phyloP scores from a whole-genome alignment of 768 basidiomycete species.

The Strobilomyces confusus region DNA sequence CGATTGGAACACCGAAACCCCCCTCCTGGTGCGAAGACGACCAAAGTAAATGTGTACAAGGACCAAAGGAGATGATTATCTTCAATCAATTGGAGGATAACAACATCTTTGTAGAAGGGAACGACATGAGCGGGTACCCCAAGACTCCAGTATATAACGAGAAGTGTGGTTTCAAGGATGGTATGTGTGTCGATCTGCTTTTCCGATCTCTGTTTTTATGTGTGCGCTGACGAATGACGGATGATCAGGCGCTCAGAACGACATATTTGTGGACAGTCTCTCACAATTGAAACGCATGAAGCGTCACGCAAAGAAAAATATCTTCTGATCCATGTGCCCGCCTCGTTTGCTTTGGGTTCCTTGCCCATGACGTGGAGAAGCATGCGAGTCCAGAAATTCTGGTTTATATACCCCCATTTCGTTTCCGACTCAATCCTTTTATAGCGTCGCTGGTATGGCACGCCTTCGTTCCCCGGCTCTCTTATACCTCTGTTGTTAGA shows the following conservation, averaged over 20 bases:
- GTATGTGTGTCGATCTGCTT: conserved; percentile 1
- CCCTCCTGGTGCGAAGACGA: background rate
- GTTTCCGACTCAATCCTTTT: background rate
- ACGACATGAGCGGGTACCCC: background rate
- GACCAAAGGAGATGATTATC: conserved; percentile 8
- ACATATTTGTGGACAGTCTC: conserved; percentile 10
- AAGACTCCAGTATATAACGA: conserved; percentile 9
- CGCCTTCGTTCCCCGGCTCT: background rate
- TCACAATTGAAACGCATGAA: background rate
- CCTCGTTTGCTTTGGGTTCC: background rate
- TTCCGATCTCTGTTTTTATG: background rate
- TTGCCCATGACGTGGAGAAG: background rate
- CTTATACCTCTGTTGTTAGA: too few relatives aligned
- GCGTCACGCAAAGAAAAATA: background rate
- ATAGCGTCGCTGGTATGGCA: background rate
- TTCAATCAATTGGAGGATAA: conserved; percentile 1
- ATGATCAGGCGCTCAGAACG: conserved; percentile 15
- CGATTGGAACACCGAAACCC: background rate
- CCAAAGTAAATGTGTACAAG: background rate
- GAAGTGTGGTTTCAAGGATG: conserved; percentile 10
- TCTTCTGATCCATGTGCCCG: background rate
- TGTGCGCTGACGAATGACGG: background rate
- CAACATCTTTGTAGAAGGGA: conserved; percentile 5
- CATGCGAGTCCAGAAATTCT: background rate
- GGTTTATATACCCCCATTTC: background rate